Evolutionary conservation across 495 filamentous ascomycete genomes (phyloP).

Genomic region (Parathielavia hyrcaniae): DNA sequence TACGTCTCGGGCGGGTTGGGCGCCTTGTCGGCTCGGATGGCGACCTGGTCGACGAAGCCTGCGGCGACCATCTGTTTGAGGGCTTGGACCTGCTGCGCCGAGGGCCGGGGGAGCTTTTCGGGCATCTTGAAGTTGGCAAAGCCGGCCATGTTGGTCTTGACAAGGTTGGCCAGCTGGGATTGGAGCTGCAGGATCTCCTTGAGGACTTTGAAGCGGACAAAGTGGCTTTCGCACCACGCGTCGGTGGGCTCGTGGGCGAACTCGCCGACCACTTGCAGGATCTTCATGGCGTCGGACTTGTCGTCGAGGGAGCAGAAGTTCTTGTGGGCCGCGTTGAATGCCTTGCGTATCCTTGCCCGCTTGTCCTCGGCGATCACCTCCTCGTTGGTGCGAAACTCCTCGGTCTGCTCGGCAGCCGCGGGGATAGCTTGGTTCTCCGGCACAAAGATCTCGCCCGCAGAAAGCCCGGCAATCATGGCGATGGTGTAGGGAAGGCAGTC

Average conservation of each 20-base stretch:
- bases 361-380: slow-evolving; percentile 63
- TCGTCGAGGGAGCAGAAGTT: slow-evolving; percentile 76
- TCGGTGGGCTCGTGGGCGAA: slow-evolving; percentile 62
- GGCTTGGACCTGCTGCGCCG: slow-evolving; percentile 64
- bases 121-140: slow-evolving; percentile 53
- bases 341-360: slow-evolving; percentile 57
- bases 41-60: slow-evolving; percentile 92
- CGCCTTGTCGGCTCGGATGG: slow-evolving; percentile 82
- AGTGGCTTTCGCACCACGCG: slow-evolving; percentile 71
- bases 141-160: slow-evolving; percentile 65
- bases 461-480: slow-evolving; percentile 80
- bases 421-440: slow-evolving; percentile 71
- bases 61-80: slow-evolving; percentile 87
- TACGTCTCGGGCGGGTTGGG: slow-evolving; percentile 63
- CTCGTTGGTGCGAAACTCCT: slow-evolving; percentile 55
- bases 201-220: slow-evolving; percentile 77
- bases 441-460: slow-evolving; percentile 84
- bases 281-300: slow-evolving; percentile 81
- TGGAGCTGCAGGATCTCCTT: slow-evolving; percentile 80
- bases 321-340: slow-evolving; percentile 69
- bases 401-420: slow-evolving; percentile 34
- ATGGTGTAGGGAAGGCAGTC: slow-evolving; percentile 80
- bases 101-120: slow-evolving; percentile 61
- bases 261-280: slow-evolving; percentile 80
- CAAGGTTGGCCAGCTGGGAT: slow-evolving; percentile 71